phyloP scores from a whole-genome alignment of 2,329 filamentous ascomycete genomes.

The Sclerotinia trifoliorum region DNA sequence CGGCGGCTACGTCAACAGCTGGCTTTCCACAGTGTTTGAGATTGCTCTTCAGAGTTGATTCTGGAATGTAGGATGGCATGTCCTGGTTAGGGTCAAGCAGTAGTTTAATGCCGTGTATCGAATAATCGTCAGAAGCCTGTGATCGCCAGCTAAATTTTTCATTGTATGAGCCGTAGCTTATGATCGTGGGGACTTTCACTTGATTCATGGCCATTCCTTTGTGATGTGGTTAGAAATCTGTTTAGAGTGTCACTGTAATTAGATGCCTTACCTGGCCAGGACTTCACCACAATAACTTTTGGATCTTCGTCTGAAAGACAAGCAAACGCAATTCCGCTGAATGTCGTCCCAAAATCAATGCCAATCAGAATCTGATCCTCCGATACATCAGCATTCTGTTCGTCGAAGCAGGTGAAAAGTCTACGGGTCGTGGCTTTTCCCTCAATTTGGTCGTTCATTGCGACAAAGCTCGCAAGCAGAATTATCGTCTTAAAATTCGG shows the following conservation, averaged over 20 bases:
- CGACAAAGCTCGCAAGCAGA: not conserved
- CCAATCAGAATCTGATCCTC: constrained; percentile 28
- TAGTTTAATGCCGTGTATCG: constrained; percentile 33
- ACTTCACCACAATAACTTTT: constrained; percentile 16
- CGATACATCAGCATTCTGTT: not conserved
- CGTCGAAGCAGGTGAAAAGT: not conserved
- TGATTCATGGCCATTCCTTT: constrained; percentile 14
- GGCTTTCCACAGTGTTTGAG: constrained; percentile 46
- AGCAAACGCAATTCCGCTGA: constrained; percentile 27
- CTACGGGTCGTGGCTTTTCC: not conserved
- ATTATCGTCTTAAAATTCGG: not conserved
- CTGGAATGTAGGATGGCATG: constrained; percentile 24
- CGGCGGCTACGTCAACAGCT: constrained; percentile 49
- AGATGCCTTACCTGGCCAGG: constrained; percentile 29
- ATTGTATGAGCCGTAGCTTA: constrained; percentile 27
- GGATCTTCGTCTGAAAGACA: constrained; percentile 13
- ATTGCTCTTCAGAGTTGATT: constrained; percentile 32
- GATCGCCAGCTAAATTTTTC: constrained; percentile 25
- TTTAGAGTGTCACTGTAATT: not conserved
- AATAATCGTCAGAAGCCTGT: constrained; percentile 12
- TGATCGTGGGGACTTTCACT: constrained; percentile 25
- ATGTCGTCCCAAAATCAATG: constrained; percentile 33
- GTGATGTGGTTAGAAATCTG: not conserved
- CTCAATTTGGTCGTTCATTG: not conserved
- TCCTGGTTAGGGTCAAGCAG: constrained; percentile 35